phyloP scores from a whole-genome alignment of 2,329 filamentous ascomycete species.

The Metarhizium brunneum region DNA sequence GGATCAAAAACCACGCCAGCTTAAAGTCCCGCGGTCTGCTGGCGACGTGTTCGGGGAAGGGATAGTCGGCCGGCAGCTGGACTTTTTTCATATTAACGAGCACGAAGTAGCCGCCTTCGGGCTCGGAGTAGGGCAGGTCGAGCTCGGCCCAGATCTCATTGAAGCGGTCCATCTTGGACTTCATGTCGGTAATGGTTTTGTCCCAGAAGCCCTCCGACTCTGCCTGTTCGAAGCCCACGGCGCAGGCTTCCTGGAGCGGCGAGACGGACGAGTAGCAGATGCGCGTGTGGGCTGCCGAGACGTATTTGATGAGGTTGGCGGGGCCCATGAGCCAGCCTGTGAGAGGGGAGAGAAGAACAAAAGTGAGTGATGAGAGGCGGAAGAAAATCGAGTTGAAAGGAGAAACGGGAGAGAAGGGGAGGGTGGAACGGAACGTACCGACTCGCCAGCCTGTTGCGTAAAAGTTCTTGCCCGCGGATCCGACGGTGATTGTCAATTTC shows the following conservation, averaged over 20 bases:
- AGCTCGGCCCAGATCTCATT: slow-evolving; percentile 73
- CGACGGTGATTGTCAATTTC: slow-evolving; percentile 81
- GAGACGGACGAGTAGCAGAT: slow-evolving; percentile 95
- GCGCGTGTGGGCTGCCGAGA: slow-evolving; percentile 83
- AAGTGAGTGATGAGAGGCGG: background rate
- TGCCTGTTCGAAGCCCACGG: slow-evolving; percentile 88
- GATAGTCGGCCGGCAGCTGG: slow-evolving; percentile 71
- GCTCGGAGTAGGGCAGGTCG: slow-evolving; percentile 73
- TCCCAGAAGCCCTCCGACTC: slow-evolving; percentile 84
- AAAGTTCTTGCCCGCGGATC: slow-evolving; percentile 96
- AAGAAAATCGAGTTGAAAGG: background rate
- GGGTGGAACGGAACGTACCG: slow-evolving; percentile 25
- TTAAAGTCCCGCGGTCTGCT: slow-evolving; percentile 86
- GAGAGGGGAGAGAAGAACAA: background rate
- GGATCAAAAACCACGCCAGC: slow-evolving; percentile 92
- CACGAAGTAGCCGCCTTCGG: slow-evolving; percentile 96
- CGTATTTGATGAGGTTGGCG: slow-evolving; percentile 80
- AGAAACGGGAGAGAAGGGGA: background rate
- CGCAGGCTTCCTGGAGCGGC: slow-evolving; percentile 87
- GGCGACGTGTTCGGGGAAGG: slow-evolving; percentile 83
- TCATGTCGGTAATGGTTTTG: slow-evolving; percentile 75
- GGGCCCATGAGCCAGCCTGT: slow-evolving; percentile 83
- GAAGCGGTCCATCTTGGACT: slow-evolving; percentile 77
- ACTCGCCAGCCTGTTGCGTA: slow-evolving; percentile 97
- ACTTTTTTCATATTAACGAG: slow-evolving; percentile 89